Conservation (phyloP, 2,329 filamentous ascomycete genomes). For the Cercospora sesami region DNA sequence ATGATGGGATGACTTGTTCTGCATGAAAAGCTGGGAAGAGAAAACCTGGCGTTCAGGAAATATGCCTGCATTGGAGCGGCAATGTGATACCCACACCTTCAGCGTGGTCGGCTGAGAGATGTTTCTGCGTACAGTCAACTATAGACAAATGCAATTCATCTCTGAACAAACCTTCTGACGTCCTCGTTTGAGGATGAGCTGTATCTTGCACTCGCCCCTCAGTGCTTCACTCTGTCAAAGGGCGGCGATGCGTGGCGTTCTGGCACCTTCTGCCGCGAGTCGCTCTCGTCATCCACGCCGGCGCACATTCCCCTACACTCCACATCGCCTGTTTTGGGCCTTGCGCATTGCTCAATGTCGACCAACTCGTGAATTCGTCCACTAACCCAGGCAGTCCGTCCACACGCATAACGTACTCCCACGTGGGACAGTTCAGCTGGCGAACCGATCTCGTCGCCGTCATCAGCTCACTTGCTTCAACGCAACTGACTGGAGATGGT, state of each 20-base stretch:
- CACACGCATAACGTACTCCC: background rate
- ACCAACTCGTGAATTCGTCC: background rate
- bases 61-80: conserved; percentile 21
- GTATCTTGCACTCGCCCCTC: conserved; percentile 13
- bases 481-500: conserved; percentile 10
- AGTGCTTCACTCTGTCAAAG: background rate
- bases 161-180: conserved; percentile 53
- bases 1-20: conserved; percentile 20
- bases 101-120: conserved; percentile 57
- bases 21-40: conserved; percentile 23
- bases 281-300: background rate
- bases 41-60: conserved; percentile 21
- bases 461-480: conserved; percentile 1
- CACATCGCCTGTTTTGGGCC: background rate
- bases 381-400: background rate
- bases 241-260: background rate
- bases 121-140: conserved; percentile 40
- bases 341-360: background rate
- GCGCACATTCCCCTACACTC: background rate
- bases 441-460: background rate
- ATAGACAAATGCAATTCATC: conserved; percentile 48
- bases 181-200: conserved; percentile 37
- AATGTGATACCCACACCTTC: conserved; percentile 35
- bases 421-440: background rate
- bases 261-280: background rate